phyloP scores from a whole-genome alignment of 2,329 filamentous ascomycete genomes.

The Penicillium sp. region DNA sequence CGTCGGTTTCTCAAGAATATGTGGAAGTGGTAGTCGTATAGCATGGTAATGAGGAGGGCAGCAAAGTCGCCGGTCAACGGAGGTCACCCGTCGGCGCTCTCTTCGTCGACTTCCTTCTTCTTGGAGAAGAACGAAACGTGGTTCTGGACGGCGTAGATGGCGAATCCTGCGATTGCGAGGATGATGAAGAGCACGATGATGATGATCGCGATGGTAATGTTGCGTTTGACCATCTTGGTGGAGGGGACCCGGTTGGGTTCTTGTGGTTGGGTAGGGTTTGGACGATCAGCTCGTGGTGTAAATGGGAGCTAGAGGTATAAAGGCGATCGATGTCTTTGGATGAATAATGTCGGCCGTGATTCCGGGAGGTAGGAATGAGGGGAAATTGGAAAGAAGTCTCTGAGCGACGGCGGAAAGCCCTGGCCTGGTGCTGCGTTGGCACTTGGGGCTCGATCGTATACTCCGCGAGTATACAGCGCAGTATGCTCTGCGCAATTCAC shows the following conservation, averaged over 20 bases:
- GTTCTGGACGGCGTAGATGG: conserved; percentile 36
- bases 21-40: neutral
- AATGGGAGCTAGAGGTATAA: neutral
- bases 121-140: conserved; percentile 31
- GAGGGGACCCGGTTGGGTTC: conserved; percentile 2
- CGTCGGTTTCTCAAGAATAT: neutral
- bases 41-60: neutral
- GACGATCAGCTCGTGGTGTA: neutral
- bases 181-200: conserved; percentile 50
- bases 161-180: conserved; percentile 43
- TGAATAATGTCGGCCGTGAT: neutral
- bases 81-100: conserved; percentile 25
- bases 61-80: neutral
- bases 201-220: conserved; percentile 51
- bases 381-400: neutral
- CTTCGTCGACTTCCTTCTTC: conserved; percentile 32
- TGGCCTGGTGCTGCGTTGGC: neutral
- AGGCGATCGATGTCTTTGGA: neutral
- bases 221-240: conserved; percentile 43
- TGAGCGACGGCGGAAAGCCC: neutral
- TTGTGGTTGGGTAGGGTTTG: neutral
- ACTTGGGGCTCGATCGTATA: neutral
- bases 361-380: neutral
- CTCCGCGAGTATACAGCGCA: neutral
- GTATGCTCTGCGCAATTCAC: neutral